Percentiles rank a stretch among this genome's conserved stretches.
These are phyloP conservation scores for Fragosphaeria purpurea DNA, from an alignment of 2,329 filamentous ascomycete genomes.

Conservation along the genomic window DNA sequence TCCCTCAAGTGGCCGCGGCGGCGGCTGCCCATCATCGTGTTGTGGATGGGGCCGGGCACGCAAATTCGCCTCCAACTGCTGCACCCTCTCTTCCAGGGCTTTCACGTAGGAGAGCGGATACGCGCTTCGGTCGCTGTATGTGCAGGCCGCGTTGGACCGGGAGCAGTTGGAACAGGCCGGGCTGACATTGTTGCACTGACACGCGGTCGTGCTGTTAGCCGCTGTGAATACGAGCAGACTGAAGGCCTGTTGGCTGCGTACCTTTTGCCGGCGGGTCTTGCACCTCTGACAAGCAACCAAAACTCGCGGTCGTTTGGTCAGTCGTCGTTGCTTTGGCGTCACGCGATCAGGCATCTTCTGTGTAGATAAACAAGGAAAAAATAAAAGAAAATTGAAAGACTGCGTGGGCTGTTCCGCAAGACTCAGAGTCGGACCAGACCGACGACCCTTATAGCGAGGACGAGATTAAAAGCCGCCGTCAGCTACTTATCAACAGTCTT, in stretches of 20 bases:
- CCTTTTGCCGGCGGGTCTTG: slow-evolving; percentile 7
- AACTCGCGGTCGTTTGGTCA: slow-evolving; percentile 4
- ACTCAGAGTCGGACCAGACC: too few species aligned
- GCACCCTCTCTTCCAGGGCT: slow-evolving; percentile 1
- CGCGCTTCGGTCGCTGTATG: slow-evolving; percentile 4
- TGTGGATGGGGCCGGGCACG: neutral
- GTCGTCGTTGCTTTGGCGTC: neutral
- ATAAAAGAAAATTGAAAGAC: too few species aligned
- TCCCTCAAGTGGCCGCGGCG: too few species aligned
- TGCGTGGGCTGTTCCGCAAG: too few species aligned
- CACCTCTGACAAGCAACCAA: slow-evolving; percentile 8
- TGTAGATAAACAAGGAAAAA: too few species aligned
- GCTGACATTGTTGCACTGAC: slow-evolving; percentile 6
- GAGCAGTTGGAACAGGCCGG: slow-evolving; percentile 8
- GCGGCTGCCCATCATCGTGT: too few species aligned
- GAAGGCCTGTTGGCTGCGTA: neutral
- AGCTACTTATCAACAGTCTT: too few species aligned
- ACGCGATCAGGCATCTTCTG: too few species aligned
- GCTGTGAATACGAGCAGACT: too few species aligned
- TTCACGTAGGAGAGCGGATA: slow-evolving; percentile 8
- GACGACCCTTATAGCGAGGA: too few species aligned
- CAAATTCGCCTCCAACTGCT: slow-evolving; percentile 1
- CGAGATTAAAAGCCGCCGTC: too few species aligned
- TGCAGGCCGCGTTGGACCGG: neutral
- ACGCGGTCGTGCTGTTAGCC: too few species aligned